Evolutionary conservation across 2,329 filamentous ascomycete species (phyloP), one percentile per base, ranked within the genome.

Genomic region (Fusarium marasasianum): DNA sequence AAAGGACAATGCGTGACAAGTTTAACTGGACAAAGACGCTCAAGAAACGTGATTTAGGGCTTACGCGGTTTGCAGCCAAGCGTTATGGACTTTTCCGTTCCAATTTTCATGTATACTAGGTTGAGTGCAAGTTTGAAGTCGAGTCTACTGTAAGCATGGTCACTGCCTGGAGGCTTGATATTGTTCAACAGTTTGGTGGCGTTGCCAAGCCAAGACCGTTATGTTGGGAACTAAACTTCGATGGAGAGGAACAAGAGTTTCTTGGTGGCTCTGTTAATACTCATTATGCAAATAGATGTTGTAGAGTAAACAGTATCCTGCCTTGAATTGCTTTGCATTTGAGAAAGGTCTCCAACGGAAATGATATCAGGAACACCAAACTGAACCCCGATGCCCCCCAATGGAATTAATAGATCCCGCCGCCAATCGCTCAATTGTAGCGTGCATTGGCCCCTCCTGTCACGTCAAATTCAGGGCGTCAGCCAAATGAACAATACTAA

Each of bases 141-240:
- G 9, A 37, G 55, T 26, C 5, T 10, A 41, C n/a, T 13, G 9
- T 33, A 24, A 47, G 43, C 41, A n/a, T 70, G 57, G 45, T 14
- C 66, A 37, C 45, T 43, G 66, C 58, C 57, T 48, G 12, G 31
- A 54, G 51, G 51, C 45, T 70, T 70, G 35, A 41, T 65, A 70
- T 70, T 70, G 66, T 70, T 69, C 45, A 18, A 38, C 18, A n/a
- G 14, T 40, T 40, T 43, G 31, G 67, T 65, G 67, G 58, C 67
- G 66, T 24, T 33, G n/a, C 44, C 44, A 69, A 41, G 58, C 47
- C 62, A 38, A 48, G 55, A n/a, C 65, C 29, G 15, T 38, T 53
- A 40, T 40, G 7, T 15, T 44, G n/a, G 44, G 8, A 51, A 40
- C 37, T 33, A n/a, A 12, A 14, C 20, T 31, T 29, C 6, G 8